phyloP scores from a whole-genome alignment of 148 eudicot genomes.

The Rhododendron henanense region DNA sequence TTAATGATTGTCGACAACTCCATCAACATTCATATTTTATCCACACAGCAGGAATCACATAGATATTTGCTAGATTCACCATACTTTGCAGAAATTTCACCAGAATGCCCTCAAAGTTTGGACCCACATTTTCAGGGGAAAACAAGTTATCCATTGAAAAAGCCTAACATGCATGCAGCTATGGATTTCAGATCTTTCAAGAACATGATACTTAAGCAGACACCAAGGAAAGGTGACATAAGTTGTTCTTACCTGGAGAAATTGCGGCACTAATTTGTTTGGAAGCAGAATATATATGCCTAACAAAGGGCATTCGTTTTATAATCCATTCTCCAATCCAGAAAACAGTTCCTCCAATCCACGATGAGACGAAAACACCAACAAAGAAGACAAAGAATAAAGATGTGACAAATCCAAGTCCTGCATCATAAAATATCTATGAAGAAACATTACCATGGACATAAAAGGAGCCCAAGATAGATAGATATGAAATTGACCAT shows the following conservation, averaged over 20 bases:
- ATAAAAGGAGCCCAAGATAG: background rate
- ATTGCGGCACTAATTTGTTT: constrained; percentile 92
- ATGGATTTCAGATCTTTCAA: background rate
- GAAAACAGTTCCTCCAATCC: constrained; percentile 89
- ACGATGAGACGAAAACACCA: constrained; percentile 87
- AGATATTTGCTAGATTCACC: background rate
- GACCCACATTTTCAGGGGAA: background rate
- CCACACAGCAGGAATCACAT: background rate
- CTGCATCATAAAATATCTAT: constrained; percentile 35
- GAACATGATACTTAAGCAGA: background rate
- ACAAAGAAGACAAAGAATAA: constrained; percentile 78
- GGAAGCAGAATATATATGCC: constrained; percentile 84
- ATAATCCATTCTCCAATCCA: constrained; percentile 91
- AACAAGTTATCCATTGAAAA: background rate
- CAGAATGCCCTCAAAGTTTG: background rate
- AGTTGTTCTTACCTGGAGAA: constrained; percentile 64
- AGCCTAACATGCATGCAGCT: background rate
- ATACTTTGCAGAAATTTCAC: background rate
- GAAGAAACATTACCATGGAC: background rate
- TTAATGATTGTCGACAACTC: background rate
- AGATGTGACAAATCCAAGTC: constrained; percentile 86
- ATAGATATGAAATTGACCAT: background rate
- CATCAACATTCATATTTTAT: background rate
- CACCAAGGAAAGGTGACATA: background rate
- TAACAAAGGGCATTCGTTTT: constrained; percentile 78